Conservation (phyloP, 73 alveolate genomes). For the Paramecium tetraurelia region DNA sequence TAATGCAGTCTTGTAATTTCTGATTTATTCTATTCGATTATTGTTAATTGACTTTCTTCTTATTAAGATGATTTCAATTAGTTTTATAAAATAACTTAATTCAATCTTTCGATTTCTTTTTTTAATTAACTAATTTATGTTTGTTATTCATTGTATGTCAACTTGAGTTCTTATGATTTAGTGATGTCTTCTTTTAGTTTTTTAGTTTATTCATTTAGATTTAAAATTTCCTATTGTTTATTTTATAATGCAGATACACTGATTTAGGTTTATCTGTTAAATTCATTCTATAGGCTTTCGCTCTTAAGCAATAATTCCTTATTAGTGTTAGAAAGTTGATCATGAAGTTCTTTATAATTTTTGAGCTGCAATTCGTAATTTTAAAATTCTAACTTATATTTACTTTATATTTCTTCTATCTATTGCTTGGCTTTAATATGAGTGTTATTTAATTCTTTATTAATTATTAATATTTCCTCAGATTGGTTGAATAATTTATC, state of each 20-base stretch:
- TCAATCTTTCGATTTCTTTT: slow-evolving; percentile 21
- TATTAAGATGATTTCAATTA: neutral
- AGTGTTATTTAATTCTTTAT: neutral
- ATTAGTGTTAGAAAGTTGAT: neutral
- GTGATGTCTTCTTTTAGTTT: neutral
- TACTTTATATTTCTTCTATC: neutral
- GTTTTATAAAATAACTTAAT: neutral
- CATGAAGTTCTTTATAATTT: neutral
- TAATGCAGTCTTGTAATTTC: slow-evolving; percentile 1
- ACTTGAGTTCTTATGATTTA: neutral
- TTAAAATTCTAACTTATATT: neutral
- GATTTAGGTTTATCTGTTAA: neutral
- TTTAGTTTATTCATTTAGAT: neutral
- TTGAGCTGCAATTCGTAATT: neutral
- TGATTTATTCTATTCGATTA: neutral
- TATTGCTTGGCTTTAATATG: neutral
- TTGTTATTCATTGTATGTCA: neutral
- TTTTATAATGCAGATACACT: neutral
- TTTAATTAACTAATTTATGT: neutral
- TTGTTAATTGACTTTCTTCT: neutral
- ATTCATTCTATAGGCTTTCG: neutral
- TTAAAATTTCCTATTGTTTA: neutral
- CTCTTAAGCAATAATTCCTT: neutral
- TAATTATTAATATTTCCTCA: neutral
- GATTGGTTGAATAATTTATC: neutral